phyloP scores from a whole-genome alignment of 106 monocot genomes.

The Agapanthus africanus region DNA sequence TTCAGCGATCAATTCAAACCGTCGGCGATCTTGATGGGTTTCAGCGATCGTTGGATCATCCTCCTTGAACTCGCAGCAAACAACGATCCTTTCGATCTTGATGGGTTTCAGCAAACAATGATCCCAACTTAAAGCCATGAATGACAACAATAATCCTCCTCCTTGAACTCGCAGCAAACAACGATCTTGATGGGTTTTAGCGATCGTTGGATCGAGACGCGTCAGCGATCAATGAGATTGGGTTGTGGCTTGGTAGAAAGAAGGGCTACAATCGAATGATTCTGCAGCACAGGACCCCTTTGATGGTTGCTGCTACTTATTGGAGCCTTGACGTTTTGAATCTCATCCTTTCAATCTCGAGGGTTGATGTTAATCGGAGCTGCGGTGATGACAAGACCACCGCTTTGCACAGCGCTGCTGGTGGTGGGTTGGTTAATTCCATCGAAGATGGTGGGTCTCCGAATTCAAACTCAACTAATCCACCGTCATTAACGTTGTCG shows the following conservation, averaged over 20 bases:
- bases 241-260: conserved; percentile 59
- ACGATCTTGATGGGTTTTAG: conserved; percentile 40
- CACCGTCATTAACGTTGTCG: no score
- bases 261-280: conserved; percentile 36
- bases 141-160: conserved; percentile 32
- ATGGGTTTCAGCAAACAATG: no score
- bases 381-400: conserved; percentile 48
- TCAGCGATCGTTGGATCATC: conserved; percentile 18
- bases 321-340: conserved; percentile 44
- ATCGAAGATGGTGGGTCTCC: conserved; percentile 46
- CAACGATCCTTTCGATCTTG: conserved; percentile 42
- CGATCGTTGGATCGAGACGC: conserved; percentile 23
- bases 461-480: no score
- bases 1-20: no score
- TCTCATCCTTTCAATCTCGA: conserved; percentile 32
- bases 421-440: conserved; percentile 36
- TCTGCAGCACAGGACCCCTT: conserved; percentile 43
- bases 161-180: conserved; percentile 69
- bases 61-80: conserved; percentile 27
- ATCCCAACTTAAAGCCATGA: no score
- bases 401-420: conserved; percentile 81
- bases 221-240: conserved; percentile 38
- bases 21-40: no score
- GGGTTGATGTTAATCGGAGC: conserved; percentile 36
- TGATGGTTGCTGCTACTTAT: conserved; percentile 84